Conservation (phyloP, 164 flowering plant species). For the Houttuynia cordata region DNA sequence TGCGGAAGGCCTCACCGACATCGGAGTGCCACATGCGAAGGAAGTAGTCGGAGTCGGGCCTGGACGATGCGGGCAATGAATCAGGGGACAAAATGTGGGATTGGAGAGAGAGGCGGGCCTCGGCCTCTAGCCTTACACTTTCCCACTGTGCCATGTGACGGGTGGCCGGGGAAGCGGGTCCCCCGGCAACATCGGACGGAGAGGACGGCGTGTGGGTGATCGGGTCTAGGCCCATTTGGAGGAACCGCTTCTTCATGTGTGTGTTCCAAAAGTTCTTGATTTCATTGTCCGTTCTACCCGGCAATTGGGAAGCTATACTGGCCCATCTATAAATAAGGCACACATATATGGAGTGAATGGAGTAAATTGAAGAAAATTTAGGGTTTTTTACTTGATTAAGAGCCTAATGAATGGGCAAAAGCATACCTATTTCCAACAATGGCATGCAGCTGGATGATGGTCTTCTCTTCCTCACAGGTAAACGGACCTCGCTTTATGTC, state of each 20-base stretch:
- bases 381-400: background rate
- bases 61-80: constrained; percentile 6
- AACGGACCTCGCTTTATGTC: constrained; percentile 93
- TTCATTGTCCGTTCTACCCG: constrained; percentile 97
- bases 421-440: constrained; percentile 81
- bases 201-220: constrained; percentile 25
- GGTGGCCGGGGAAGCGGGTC: constrained; percentile 24
- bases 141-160: constrained; percentile 99
- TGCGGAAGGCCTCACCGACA: constrained; percentile 78
- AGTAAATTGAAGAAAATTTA: background rate
- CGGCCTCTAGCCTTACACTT: constrained; percentile 92
- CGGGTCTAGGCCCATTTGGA: constrained; percentile 43
- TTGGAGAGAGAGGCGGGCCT: constrained; percentile 72
- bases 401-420: background rate
- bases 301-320: constrained; percentile 73
- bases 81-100: constrained; percentile 22
- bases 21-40: constrained; percentile 81
- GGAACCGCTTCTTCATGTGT: constrained; percentile 76
- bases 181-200: constrained; percentile 1
- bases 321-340: constrained; percentile 58
- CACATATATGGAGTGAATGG: background rate
- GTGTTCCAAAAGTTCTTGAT: constrained; percentile 97
- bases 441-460: constrained; percentile 74
- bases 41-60: constrained; percentile 38
- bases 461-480: constrained; percentile 69